Evolutionary conservation across 768 basidiomycete species (phyloP), one percentile per base, ranked within the genome.

Genomic region (Xerocomellus dryophilus): DNA sequence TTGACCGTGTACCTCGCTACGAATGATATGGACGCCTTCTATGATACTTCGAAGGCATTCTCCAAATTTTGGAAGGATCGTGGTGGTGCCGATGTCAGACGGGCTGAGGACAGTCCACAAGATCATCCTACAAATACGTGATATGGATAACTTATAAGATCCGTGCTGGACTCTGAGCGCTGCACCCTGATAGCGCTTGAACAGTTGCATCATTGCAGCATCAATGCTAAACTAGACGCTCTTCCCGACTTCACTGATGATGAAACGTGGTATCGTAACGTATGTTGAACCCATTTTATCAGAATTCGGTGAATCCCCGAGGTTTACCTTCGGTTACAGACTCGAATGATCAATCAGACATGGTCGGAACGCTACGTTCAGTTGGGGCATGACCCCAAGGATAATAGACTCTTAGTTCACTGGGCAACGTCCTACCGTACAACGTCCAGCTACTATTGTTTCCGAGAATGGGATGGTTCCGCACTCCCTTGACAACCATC

Each of bases 41-140:
- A 76, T 51, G 78, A 79, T 32, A 73, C 61, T 45, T 78, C 71
- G 7, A 51, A 59, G 38, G 58, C 71, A 3, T 79, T 79, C 53
- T 49, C 56, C 25, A 54, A 58, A 43, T 77, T 69, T 60, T 64
- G 76, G 56, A 63, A 61, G 35, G 57, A 63, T 36, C 62, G 67
- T 46, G 65, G 69, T 8, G 53, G 71, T 3, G 50, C 63, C 11
- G 40, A 55, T 4, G 29, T 63, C 18, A 68, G 43, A 49, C 62
- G 65, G 48, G 45, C 43, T 53, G 43, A 71, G 58, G 63, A 60
- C 46, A 18, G 58, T 23, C 43, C 63, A 62, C 69, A 75, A 53
- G 57, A 71, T 78, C 27, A 58, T 77, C 23, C 74, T 76, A 29
- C 75, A 74, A 38, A 76, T 78, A 47, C 46, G 74, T 65, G 4